phyloP scores from a whole-genome alignment of 352 stramenopile species.

The Peronospora tabacina region DNA sequence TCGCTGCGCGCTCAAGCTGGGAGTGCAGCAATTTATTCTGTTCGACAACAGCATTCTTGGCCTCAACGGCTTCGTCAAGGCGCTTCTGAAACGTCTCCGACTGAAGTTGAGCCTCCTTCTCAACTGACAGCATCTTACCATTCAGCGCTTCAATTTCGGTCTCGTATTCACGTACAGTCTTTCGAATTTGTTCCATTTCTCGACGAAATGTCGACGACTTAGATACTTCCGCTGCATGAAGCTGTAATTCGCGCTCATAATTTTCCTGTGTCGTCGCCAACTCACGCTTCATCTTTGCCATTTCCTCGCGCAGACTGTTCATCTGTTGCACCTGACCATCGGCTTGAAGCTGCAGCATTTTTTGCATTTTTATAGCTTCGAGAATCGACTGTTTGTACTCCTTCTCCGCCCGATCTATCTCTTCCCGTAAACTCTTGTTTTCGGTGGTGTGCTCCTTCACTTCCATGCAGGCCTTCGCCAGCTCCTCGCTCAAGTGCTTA shows the following conservation, averaged over 20 bases:
- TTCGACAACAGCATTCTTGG: constrained; percentile 44
- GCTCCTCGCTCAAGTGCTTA: constrained; percentile 32
- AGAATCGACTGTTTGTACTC: constrained; percentile 32
- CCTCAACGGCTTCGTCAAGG: constrained; percentile 37
- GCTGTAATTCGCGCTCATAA: constrained; percentile 79
- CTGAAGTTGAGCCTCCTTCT: constrained; percentile 31
- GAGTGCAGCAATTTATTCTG: constrained; percentile 73
- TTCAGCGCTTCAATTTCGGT: constrained; percentile 37
- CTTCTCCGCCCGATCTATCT: constrained; percentile 45
- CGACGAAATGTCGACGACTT: constrained; percentile 45
- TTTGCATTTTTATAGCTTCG: constrained; percentile 41
- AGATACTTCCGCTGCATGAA: constrained; percentile 59
- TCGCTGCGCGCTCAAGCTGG: constrained; percentile 52
- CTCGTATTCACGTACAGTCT: constrained; percentile 31
- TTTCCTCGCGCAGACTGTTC: constrained; percentile 38
- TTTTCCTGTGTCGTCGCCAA: constrained; percentile 52
- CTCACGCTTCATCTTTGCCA: constrained; percentile 37
- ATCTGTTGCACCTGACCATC: constrained; percentile 41
- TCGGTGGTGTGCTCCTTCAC: constrained; percentile 55
- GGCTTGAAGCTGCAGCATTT: constrained; percentile 38
- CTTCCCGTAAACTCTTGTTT: constrained; percentile 53
- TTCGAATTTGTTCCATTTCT: constrained; percentile 44
- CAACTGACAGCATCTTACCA: constrained; percentile 27
- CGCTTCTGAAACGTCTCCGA: constrained; percentile 43
- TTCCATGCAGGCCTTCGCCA: constrained; percentile 39